These are phyloP conservation scores for Podospora conica DNA, from an alignment of 495 filamentous ascomycete genomes.

Conservation along the genomic window DNA sequence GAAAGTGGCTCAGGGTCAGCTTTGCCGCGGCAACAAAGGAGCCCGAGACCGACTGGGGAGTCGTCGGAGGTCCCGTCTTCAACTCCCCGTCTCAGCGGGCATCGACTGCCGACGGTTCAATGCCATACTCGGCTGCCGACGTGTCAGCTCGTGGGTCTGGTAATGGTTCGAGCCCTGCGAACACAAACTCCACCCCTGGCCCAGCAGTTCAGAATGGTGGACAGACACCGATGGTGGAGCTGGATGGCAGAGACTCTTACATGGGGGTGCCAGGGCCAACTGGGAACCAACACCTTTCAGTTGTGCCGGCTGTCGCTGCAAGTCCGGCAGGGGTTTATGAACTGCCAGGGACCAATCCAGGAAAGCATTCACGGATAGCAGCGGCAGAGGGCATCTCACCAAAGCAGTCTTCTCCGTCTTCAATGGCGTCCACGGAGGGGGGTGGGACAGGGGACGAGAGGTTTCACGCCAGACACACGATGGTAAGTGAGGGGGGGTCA, in stretches of 20 bases:
- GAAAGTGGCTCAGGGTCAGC: constrained; percentile 18
- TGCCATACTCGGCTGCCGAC: constrained; percentile 12
- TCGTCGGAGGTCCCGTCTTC: constrained; percentile 22
- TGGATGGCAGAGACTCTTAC: constrained; percentile 13
- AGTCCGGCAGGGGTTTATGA: constrained; percentile 12
- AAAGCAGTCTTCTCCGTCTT: neutral
- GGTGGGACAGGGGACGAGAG: neutral
- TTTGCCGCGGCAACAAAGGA: constrained; percentile 12
- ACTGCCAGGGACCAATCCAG: constrained; percentile 1
- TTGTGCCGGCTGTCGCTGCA: constrained; percentile 9
- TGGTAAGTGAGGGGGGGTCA: neutral
- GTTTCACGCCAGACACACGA: neutral
- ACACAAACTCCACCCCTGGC: constrained; percentile 3
- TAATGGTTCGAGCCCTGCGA: constrained; percentile 6
- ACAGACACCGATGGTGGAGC: constrained; percentile 10
- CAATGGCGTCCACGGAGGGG: neutral
- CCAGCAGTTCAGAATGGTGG: neutral
- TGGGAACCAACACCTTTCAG: constrained; percentile 10
- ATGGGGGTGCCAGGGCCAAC: constrained; percentile 3
- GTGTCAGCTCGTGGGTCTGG: constrained; percentile 3
- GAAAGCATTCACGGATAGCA: neutral
- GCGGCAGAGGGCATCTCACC: neutral
- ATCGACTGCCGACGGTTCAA: constrained; percentile 12
- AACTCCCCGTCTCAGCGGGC: constrained; percentile 10
- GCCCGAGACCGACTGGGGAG: constrained; percentile 14